Evolutionary conservation across 1,284 basidiomycete species (phyloP).

Genomic region (Naganishia cerealis): DNA sequence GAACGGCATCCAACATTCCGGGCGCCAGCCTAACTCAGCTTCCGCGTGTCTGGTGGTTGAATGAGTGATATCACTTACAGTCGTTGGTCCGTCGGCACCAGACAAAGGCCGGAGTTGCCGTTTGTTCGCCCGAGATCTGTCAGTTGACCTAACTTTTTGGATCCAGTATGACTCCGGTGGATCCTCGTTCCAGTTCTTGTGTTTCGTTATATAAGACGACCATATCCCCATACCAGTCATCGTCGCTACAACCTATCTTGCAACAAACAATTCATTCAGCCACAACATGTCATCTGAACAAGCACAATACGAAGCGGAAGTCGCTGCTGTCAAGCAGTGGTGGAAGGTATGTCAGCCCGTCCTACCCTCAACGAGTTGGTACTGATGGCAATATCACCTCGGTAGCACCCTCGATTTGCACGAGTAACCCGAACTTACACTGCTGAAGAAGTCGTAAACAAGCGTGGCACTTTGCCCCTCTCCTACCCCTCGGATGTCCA

Average conservation of each 20-base stretch:
- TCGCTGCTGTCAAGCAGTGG: slow-evolving; percentile 82
- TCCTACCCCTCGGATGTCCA: slow-evolving; percentile 81
- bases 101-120: slow-evolving; percentile 29
- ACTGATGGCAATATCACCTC: neutral
- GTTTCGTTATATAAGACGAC: slow-evolving; percentile 6
- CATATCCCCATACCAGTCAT: neutral
- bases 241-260: neutral
- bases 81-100: neutral
- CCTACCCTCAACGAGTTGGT: neutral
- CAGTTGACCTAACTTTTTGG: slow-evolving; percentile 5
- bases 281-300: slow-evolving; percentile 43
- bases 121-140: slow-evolving; percentile 22
- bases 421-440: slow-evolving; percentile 85
- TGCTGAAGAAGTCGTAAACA: slow-evolving; percentile 87
- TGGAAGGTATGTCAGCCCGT: slow-evolving; percentile 69
- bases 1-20: neutral
- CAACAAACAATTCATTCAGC: neutral
- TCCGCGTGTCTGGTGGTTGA: slow-evolving; percentile 7
- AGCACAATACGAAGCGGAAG: slow-evolving; percentile 71
- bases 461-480: slow-evolving; percentile 83
- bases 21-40: neutral
- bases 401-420: slow-evolving; percentile 78
- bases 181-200: neutral
- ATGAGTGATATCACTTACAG: slow-evolving; percentile 10
- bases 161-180: slow-evolving; percentile 20